Percentiles rank a stretch among this genome's conserved stretches.
Conservation (phyloP, 495 filamentous ascomycete genomes). For the Daldinia caldariorum region DNA sequence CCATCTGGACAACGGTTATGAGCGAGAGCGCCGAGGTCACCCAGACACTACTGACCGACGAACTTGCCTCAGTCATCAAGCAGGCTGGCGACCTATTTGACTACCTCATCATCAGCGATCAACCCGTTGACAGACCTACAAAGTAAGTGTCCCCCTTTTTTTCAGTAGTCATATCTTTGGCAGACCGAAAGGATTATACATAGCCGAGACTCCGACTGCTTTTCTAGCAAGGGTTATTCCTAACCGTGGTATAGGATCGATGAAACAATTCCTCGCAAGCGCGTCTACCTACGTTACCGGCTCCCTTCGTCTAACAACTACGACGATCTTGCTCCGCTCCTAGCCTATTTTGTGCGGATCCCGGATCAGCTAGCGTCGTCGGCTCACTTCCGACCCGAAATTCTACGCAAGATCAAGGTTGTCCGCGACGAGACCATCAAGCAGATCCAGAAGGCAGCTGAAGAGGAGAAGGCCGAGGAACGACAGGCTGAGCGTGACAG, state of each 20-base stretch:
- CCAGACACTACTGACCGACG: conserved; percentile 83
- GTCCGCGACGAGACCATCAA: conserved; percentile 84
- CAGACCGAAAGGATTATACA: background rate
- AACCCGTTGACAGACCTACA: conserved; percentile 87
- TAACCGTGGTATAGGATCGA: conserved; percentile 70
- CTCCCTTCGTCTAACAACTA: conserved; percentile 75
- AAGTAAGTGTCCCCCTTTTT: conserved; percentile 66
- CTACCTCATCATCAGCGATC: conserved; percentile 88
- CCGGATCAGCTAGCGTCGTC: conserved; percentile 78
- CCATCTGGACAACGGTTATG: conserved; percentile 94
- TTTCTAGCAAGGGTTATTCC: conserved; percentile 22
- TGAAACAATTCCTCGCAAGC: conserved; percentile 85
- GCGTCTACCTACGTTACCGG: conserved; percentile 77
- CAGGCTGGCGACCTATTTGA: conserved; percentile 84
- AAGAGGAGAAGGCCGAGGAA: conserved; percentile 96
- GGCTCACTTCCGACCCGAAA: conserved; percentile 90
- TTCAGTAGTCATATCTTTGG: too few species aligned
- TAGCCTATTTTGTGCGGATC: conserved; percentile 84
- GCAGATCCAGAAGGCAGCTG: conserved; percentile 80
- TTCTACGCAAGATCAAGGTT: conserved; percentile 80
- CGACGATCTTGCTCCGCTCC: conserved; percentile 73
- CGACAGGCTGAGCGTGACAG: conserved; percentile 78
- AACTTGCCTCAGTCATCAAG: conserved; percentile 82
- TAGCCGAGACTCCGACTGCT: background rate
- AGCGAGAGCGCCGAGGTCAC: conserved; percentile 95